Base-by-base conservation (phyloP, 192 early-diverging fungal species). In the Linnemannia hyalina region DNA sequence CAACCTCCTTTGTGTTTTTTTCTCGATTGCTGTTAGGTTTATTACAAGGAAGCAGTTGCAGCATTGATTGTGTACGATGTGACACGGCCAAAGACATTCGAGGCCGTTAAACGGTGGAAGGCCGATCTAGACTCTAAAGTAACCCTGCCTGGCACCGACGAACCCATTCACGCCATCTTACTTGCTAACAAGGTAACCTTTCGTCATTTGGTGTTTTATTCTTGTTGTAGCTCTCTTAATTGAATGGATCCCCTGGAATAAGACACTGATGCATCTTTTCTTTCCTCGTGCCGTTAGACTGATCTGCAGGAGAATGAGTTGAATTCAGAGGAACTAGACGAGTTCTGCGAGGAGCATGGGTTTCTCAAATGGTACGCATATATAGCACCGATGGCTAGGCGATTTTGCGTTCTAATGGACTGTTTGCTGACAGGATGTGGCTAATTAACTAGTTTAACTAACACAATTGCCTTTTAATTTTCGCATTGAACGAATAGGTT, bases 21-120 rank as follows among this genome's bases (percentile, higher is more conserved):
- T 73, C n/a, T 47, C n/a, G 23, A 32, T 63, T 42, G 3, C 63
- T 6, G 4, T 11, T 75, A 89, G 88, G 89, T 93, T 5, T 93
- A 93, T 41, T 93, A 92, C 71, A 93, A 92, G 63, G 92, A 91
- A 41, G 92, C 92, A 13, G 76, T 90, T 6, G 92, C 90, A 9
- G 92, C 92, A 41, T 83, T 93, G 73, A 85, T 93, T 0, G 92
- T 93, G 3, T 93, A 92, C 60, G 92, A 93, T 82, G 86, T 92
- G 13, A 92, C 91, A 16, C 88, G 90, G 20, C 90, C 91, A 68
- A 83, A 87, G 47, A 91, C 92, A 35, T 93, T 93, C 81, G 91
- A 92, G 68, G 91, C 88, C 1, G 90, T 92, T 6, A 78, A 85
- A 29, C 87, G 89, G 71, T 93, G 92, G 92, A 93, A 93, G 47